Evolutionary conservation across 2,329 filamentous ascomycete genomes (phyloP).

Genomic region (Apiospora malaysiana): DNA sequence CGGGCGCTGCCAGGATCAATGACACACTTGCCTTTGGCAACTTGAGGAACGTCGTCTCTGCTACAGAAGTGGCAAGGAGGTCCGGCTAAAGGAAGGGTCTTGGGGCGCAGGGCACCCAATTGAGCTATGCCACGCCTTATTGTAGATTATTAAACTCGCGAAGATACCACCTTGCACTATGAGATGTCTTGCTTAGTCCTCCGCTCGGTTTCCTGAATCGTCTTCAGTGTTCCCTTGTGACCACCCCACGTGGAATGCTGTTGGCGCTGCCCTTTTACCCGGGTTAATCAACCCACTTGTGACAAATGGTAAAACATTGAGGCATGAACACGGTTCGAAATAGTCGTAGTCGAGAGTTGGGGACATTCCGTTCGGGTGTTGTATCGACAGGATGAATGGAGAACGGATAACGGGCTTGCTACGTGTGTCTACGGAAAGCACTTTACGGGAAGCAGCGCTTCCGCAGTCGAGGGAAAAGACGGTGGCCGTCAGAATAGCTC

Average conservation of each 20-base stretch:
- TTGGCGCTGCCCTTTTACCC: no score
- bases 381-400: no score
- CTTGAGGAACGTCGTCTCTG: slow-evolving; percentile 69
- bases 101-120: not conserved
- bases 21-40: slow-evolving; percentile 91
- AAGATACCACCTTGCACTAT: slow-evolving; percentile 15
- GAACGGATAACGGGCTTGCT: no score
- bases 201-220: not conserved
- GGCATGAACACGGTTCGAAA: not conserved
- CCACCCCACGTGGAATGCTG: not conserved
- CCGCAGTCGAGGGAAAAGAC: no score
- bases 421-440: no score
- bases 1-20: slow-evolving; percentile 76
- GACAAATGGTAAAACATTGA: not conserved
- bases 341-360: not conserved
- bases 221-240: not conserved
- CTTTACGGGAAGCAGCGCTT: no score
- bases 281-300: not conserved
- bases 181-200: not conserved
- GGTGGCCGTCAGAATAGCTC: no score
- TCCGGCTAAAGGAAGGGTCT: not conserved
- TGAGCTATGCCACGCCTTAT: not conserved
- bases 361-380: no score
- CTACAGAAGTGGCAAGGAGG: slow-evolving; percentile 18
- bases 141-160: slow-evolving; percentile 1